Evolutionary conservation across 2,329 filamentous ascomycete species (phyloP).

Genomic region (Chrysoporthe deuterocubensis): DNA sequence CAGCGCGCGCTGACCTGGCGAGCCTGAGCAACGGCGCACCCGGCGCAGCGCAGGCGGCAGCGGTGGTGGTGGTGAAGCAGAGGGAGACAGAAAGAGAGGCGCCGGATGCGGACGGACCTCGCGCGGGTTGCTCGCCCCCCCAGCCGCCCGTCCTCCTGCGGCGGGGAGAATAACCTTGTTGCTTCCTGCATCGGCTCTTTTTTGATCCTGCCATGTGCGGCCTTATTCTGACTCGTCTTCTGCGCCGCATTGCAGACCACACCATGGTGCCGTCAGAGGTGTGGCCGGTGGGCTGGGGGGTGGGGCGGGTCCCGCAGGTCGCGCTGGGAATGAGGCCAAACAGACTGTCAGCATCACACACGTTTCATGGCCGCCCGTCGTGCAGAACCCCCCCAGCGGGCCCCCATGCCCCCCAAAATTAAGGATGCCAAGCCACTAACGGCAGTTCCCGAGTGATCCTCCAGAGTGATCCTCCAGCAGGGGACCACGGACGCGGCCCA

Average conservation of each 20-base stretch:
- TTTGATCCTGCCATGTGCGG: background rate
- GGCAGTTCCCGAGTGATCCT: background rate
- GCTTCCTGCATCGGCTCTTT: background rate
- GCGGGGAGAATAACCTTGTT: background rate
- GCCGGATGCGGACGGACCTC: too few species aligned
- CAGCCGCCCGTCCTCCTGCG: too few species aligned
- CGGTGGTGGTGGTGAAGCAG: too few species aligned
- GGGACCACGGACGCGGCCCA: background rate
- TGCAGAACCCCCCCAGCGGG: background rate
- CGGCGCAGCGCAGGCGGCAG: too few species aligned
- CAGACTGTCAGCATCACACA: conserved; percentile 10
- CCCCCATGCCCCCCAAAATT: background rate
- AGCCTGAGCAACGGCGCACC: too few species aligned
- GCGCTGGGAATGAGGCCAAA: conserved; percentile 1
- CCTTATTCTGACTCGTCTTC: background rate
- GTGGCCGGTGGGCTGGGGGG: background rate
- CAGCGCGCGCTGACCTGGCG: too few species aligned
- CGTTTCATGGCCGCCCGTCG: background rate
- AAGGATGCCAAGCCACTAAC: conserved; percentile 8
- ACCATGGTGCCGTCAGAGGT: too few species aligned
- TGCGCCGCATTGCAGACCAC: background rate
- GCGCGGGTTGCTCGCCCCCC: too few species aligned
- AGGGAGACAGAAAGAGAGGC: too few species aligned
- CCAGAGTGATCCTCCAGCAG: background rate
- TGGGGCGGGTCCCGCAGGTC: background rate